Evolutionary conservation across 352 stramenopile genomes (phyloP).

Genomic region (Globisporangium iwayamae): DNA sequence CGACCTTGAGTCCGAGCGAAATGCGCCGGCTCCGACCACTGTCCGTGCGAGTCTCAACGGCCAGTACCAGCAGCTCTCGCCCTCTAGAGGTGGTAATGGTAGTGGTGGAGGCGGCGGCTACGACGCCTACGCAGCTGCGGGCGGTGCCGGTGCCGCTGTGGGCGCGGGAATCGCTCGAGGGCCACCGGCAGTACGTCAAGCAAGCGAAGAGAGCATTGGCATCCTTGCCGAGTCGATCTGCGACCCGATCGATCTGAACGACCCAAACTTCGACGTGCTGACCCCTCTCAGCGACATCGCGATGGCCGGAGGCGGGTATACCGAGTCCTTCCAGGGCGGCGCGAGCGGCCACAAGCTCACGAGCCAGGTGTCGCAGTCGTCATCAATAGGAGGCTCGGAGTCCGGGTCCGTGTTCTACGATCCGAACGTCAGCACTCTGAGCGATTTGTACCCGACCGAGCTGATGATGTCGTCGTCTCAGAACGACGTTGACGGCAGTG

Average conservation of each 20-base stretch:
- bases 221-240: not conserved
- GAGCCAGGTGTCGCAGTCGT: conserved; percentile 8
- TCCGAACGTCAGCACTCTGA: conserved; percentile 21
- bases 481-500: conserved; percentile 32
- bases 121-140: conserved; percentile 7
- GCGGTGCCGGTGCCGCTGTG: not conserved
- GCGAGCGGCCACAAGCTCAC: conserved; percentile 18
- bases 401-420: conserved; percentile 28
- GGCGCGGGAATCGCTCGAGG: not conserved
- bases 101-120: not conserved
- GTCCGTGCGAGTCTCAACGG: not conserved
- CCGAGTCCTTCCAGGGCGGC: conserved; percentile 7
- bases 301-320: conserved; percentile 16
- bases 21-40: not conserved
- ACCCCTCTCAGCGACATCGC: conserved; percentile 60
- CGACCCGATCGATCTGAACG: conserved; percentile 36
- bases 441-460: conserved; percentile 23
- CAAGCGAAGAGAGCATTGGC: not conserved
- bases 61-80: conserved; percentile 21
- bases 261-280: conserved; percentile 54
- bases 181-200: not conserved
- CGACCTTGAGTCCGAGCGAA: conserved; percentile 22
- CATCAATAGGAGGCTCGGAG: conserved; percentile 12
- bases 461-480: conserved; percentile 17
- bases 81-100: not conserved